Evolutionary conservation across 2,329 filamentous ascomycete species (phyloP).

Genomic region (Aureobasidium sp.): DNA sequence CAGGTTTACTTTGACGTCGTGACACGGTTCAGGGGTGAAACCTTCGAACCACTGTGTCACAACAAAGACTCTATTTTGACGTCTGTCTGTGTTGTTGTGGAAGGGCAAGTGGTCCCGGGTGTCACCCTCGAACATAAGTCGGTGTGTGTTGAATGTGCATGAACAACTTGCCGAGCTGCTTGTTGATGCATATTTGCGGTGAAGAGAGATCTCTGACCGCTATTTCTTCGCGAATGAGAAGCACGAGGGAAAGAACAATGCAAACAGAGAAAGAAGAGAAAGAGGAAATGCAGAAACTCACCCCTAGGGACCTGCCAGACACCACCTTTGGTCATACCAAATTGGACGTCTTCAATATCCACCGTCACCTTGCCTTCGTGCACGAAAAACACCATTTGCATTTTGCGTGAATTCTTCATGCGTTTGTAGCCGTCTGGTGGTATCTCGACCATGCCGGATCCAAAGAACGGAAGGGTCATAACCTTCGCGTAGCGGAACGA

Average conservation of each 20-base stretch:
- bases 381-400: slow-evolving; percentile 97
- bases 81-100: background rate
- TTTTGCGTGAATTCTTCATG: slow-evolving; percentile 84
- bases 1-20: background rate
- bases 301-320: slow-evolving; percentile 94
- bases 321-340: slow-evolving; percentile 78
- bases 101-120: background rate
- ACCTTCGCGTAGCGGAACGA: slow-evolving; percentile 87
- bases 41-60: background rate
- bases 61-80: background rate
- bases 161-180: background rate
- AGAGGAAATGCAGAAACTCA: slow-evolving; percentile 39
- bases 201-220: background rate
- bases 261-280: background rate
- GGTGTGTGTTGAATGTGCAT: background rate
- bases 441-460: slow-evolving; percentile 81
- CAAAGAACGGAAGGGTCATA: slow-evolving; percentile 75
- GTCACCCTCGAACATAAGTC: slow-evolving; percentile 2
- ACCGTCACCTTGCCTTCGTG: slow-evolving; percentile 75
- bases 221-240: background rate
- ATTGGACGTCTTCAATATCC: slow-evolving; percentile 63
- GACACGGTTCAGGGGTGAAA: background rate
- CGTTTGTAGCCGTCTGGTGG: slow-evolving; percentile 76
- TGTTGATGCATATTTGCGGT: slow-evolving; percentile 4
- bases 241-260: background rate